Evolutionary conservation across 805 yeast genomes (phyloP).

Genomic region (Debaryomyces castellii): DNA sequence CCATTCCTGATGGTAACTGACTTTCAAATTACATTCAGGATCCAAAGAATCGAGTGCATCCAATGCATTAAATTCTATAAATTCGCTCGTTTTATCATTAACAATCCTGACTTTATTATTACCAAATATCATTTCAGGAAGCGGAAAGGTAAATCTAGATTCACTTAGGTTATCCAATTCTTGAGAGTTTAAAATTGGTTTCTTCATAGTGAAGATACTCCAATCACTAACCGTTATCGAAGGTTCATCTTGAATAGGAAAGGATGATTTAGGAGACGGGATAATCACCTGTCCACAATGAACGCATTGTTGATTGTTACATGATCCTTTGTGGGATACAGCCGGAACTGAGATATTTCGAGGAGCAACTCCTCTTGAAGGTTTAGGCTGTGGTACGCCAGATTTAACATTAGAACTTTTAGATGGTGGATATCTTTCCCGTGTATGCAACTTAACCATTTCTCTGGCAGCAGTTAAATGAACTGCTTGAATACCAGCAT

Average conservation of each 20-base stretch:
- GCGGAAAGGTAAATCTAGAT: slow-evolving; percentile 63
- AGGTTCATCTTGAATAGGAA: slow-evolving; percentile 65
- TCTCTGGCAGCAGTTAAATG: slow-evolving; percentile 64
- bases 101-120: slow-evolving; percentile 62
- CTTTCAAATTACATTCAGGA: slow-evolving; percentile 43
- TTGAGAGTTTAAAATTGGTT: slow-evolving; percentile 70
- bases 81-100: slow-evolving; percentile 33
- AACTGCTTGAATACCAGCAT: slow-evolving; percentile 49
- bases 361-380: background rate
- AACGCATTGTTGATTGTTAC: slow-evolving; percentile 50
- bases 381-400: background rate
- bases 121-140: slow-evolving; percentile 98
- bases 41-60: slow-evolving; percentile 59
- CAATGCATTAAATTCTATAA: slow-evolving; percentile 69
- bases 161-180: slow-evolving; percentile 73
- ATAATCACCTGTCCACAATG: slow-evolving; percentile 73
- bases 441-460: slow-evolving; percentile 52
- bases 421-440: slow-evolving; percentile 30
- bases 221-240: slow-evolving; percentile 71
- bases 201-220: slow-evolving; percentile 70
- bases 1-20: slow-evolving; percentile 90
- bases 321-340: slow-evolving; percentile 32
- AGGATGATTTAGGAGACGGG: slow-evolving; percentile 70
- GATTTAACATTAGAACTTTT: background rate
- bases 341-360: slow-evolving; percentile 42